Evolutionary conservation across 2,329 filamentous ascomycete species (phyloP), one percentile per base, ranked within the genome.

Genomic region (Exserohilum rostratum): DNA sequence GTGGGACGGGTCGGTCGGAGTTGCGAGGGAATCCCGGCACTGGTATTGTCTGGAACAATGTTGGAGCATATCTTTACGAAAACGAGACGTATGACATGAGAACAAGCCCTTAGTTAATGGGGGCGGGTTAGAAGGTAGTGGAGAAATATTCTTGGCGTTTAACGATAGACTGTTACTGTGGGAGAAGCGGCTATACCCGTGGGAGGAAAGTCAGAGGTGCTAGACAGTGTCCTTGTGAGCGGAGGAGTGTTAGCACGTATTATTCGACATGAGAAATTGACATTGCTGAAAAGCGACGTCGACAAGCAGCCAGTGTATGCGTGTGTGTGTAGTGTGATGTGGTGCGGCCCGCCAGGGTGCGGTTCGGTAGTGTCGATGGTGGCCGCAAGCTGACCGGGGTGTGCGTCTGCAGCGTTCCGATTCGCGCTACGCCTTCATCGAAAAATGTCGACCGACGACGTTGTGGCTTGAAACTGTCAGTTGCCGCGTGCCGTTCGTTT

Each of bases 361-460:
- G n/a, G 40, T 34, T 52, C 53, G 48, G 53, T 49, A 47, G 53
- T 55, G 40, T 55, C 43, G 48, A 52, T 55, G 53, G 18, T 40
- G 25, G 53, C 37, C 42, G 48, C 43, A 47, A 44, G 31, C 30
- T 17, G 53, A 55, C 48, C 50, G 40, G 48, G 53, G 53, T 57
- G 27, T 50, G 40, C 43, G 54, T 46, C 46, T 50, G 39, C 15
- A 46, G 49, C 43, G 55, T 52, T 51, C 51, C 48, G 57, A 55
- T 52, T 43, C 40, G 55, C 57, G 57, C 57, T 55, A 54, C 52
- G 55, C 33, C 39, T 50, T 33, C 29, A 46, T 58, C 47, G 48
- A 50, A 60, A 60, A 58, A 58, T 58, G 57, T 58, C 55, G 55
- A 53, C 57, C 54, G 46, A 57, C 53, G 50, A 50, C 53, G 50